Evolutionary conservation across 1,284 basidiomycete genomes (phyloP), one percentile per base, ranked within the genome.

Genomic region (Trichosporon inkin): DNA sequence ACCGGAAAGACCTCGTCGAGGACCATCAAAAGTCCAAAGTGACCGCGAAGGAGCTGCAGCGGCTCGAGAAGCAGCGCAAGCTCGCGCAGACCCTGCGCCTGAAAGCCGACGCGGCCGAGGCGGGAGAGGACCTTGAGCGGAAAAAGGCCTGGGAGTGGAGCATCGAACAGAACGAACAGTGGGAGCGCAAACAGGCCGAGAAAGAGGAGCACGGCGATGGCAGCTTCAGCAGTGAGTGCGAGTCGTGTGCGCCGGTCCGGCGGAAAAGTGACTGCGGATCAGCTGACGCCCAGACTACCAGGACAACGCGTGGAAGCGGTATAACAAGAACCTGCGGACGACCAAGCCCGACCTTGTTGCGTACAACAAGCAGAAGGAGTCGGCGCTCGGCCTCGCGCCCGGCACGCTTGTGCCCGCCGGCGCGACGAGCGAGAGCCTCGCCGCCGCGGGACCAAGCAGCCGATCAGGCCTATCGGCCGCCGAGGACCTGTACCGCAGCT

Each of bases 61-160:
- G 91, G 37, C 80, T 93, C 24, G 92, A 95, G 68, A 85, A 88
- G 69, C 91, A 95, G 75, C 85, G 87, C 56, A 89, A 88, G 73
- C 83, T 97, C 32, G 93, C 92, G 0, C 92, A 95, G 75, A 86
- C 82, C n/a, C 76, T 97, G 63, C 85, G 92, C 10, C 81, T 86
- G 65, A 92, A 94, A 78, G 86, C 89, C 2, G 90, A 95, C 66
- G 90, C 92, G 0, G 87, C 88, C 71, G 92, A 92, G 63, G 81
- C 83, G 0, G 95, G 94, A 13, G 90, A 82, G 67, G 84, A 85
- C 71, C 67, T 83, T 17, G 83, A 85, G 68, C 81, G 92, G 59
- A 84, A 85, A 70, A 91, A 91, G 82, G 91, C 92, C 71, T 95
- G 92, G 92, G 86, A 90, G 70, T 97, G 90, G 80, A 89, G 87